Conservation (phyloP, 2,329 filamentous ascomycete species). For the Claviceps sp. region DNA sequence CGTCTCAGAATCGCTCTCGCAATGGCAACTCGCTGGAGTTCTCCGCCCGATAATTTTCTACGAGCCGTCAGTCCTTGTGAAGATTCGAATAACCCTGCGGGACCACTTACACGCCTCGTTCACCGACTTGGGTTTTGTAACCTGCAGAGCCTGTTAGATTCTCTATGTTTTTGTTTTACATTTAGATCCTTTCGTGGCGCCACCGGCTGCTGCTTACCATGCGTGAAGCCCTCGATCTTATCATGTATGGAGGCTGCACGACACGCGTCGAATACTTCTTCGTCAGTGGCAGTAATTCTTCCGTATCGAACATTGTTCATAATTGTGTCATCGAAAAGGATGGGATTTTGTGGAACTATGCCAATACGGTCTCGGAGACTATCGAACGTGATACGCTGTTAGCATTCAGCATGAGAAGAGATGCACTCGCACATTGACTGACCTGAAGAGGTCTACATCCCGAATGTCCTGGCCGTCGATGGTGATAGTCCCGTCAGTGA, state of each 20-base stretch:
- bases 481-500: constrained; percentile 36
- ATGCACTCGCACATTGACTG: constrained; percentile 1
- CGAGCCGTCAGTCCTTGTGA: constrained; percentile 10
- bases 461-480: constrained; percentile 49
- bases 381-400: constrained; percentile 5
- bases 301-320: constrained; percentile 48
- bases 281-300: constrained; percentile 37
- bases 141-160: constrained; percentile 15
- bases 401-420: constrained; percentile 8
- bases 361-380: constrained; percentile 41
- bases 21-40: constrained; percentile 36
- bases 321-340: constrained; percentile 44
- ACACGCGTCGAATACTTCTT: constrained; percentile 41
- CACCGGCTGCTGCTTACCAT: constrained; percentile 21
- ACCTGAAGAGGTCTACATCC: constrained; percentile 40
- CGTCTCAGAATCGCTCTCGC: constrained; percentile 22
- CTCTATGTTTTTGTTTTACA: background rate
- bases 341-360: constrained; percentile 41
- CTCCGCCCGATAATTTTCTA: constrained; percentile 44
- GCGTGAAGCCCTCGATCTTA: constrained; percentile 39
- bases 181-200: background rate
- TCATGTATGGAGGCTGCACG: constrained; percentile 44
- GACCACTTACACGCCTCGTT: constrained; percentile 32
- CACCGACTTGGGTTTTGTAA: constrained; percentile 37
- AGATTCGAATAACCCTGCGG: background rate